Percentiles rank a stretch among this genome's conserved stretches.
phyloP scores from a whole-genome alignment of 352 stramenopile species.

The Phytophthora tentaculata region DNA sequence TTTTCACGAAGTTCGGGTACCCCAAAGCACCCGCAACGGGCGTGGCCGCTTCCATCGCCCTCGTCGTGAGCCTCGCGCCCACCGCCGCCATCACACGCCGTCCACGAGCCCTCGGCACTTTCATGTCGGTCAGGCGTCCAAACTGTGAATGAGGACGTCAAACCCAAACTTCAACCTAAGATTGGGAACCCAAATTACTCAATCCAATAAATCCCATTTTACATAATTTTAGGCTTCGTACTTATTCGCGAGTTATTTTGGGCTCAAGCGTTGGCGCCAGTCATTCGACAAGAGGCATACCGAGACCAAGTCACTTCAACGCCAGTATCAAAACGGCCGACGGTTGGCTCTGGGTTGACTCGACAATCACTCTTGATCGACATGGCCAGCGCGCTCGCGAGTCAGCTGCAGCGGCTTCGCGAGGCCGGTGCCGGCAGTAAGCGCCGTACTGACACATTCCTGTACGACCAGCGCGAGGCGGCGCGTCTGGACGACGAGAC shows the following conservation, averaged over 20 bases:
- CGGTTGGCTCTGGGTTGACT: conserved; percentile 29
- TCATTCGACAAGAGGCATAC: conserved; percentile 44
- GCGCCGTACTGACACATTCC: conserved; percentile 82
- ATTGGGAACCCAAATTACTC: neutral
- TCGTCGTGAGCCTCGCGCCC: conserved; percentile 11
- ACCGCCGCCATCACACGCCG: conserved; percentile 4
- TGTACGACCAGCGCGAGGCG: conserved; percentile 85
- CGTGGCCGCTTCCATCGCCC: conserved; percentile 14
- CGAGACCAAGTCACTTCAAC: conserved; percentile 27
- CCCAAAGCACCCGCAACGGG: neutral
- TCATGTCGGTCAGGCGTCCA: conserved; percentile 2
- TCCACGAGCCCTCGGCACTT: conserved; percentile 9
- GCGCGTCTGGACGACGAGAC: conserved; percentile 85
- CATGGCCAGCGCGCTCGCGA: conserved; percentile 74
- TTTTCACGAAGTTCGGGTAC: conserved; percentile 86
- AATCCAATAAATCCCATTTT: neutral
- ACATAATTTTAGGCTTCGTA: neutral
- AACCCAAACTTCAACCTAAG: conserved; percentile 26
- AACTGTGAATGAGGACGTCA: conserved; percentile 7
- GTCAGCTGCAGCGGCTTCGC: conserved; percentile 84
- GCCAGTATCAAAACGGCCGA: conserved; percentile 31
- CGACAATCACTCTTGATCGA: conserved; percentile 19
- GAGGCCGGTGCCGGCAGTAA: conserved; percentile 81
- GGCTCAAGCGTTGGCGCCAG: conserved; percentile 24
- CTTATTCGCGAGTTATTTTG: conserved; percentile 8